Percentiles rank a stretch among this genome's conserved stretches.
These are phyloP conservation scores for Chrysosporium queenslandicum DNA, from an alignment of 2,329 filamentous ascomycete genomes.

Conservation along the genomic window DNA sequence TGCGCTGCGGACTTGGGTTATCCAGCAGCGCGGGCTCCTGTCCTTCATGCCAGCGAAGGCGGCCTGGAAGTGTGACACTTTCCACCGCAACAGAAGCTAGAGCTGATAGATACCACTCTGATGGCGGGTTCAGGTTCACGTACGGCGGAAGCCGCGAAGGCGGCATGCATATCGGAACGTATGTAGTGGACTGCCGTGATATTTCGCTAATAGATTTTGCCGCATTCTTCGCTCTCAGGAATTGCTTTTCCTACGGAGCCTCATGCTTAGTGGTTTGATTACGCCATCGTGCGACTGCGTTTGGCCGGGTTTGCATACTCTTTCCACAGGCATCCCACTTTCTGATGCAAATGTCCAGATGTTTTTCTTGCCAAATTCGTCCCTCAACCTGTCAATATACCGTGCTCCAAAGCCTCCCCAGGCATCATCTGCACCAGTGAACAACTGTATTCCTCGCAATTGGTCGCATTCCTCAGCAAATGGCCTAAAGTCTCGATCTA, in stretches of 20 bases:
- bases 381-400: conserved; percentile 67
- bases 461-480: conserved; percentile 92
- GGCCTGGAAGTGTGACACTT: conserved; percentile 64
- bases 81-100: conserved; percentile 69
- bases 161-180: conserved; percentile 63
- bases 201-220: conserved; percentile 62
- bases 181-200: conserved; percentile 60
- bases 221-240: conserved; percentile 60
- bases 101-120: conserved; percentile 70
- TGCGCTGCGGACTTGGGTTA: conserved; percentile 60
- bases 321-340: conserved; percentile 46
- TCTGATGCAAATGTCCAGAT: conserved; percentile 84
- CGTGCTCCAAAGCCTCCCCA: conserved; percentile 68
- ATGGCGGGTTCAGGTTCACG: conserved; percentile 51
- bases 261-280: conserved; percentile 2
- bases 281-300: not conserved
- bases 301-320: conserved; percentile 38
- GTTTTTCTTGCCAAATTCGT: conserved; percentile 81
- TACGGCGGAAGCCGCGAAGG: conserved; percentile 48
- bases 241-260: conserved; percentile 43
- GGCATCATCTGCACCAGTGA: conserved; percentile 62
- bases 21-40: conserved; percentile 43
- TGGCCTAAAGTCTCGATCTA: conserved; percentile 80
- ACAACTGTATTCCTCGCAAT: conserved; percentile 75
- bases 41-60: conserved; percentile 37